phyloP scores from a whole-genome alignment of 495 filamentous ascomycete species.

The Penicillium canariense region DNA sequence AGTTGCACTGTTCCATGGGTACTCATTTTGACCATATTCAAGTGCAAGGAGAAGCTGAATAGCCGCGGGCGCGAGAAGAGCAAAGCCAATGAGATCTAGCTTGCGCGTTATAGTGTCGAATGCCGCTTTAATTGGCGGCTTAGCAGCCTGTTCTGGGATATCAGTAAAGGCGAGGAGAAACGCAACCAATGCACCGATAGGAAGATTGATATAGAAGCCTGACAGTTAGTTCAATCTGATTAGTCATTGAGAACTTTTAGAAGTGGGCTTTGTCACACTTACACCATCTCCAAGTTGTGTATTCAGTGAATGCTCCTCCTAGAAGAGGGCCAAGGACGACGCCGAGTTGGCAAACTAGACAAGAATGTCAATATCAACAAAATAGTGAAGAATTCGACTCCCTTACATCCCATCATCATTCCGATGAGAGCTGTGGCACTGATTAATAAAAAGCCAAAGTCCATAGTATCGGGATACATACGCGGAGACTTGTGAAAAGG shows the following conservation, averaged over 20 bases:
- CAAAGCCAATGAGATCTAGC: conserved; percentile 46
- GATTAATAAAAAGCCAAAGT: conserved; percentile 14
- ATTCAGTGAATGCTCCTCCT: conserved; percentile 57
- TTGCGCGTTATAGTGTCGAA: conserved; percentile 28
- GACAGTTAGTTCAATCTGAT: neutral
- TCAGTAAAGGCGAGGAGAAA: conserved; percentile 46
- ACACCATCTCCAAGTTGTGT: conserved; percentile 56
- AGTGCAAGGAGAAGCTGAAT: conserved; percentile 53
- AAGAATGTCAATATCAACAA: conserved; percentile 2
- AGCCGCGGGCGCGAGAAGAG: conserved; percentile 41
- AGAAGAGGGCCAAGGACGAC: conserved; percentile 52
- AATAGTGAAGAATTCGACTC: conserved; percentile 2
- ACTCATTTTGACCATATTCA: conserved; percentile 39
- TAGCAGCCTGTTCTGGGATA: conserved; percentile 45
- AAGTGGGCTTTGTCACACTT: conserved; percentile 16
- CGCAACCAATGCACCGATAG: conserved; percentile 51
- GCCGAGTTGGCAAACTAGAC: conserved; percentile 33
- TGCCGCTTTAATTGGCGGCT: conserved; percentile 36
- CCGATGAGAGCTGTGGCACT: conserved; percentile 26
- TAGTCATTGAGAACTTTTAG: neutral
- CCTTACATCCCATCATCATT: conserved; percentile 37
- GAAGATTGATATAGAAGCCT: conserved; percentile 67
- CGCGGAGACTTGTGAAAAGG: conserved; percentile 45
- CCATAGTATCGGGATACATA: conserved; percentile 7
- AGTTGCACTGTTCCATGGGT: conserved; percentile 44